Percentiles rank a stretch among this genome's conserved stretches.
Evolutionary conservation across 345 rosid genomes (phyloP).

Genomic region (Heritiera fomes): DNA sequence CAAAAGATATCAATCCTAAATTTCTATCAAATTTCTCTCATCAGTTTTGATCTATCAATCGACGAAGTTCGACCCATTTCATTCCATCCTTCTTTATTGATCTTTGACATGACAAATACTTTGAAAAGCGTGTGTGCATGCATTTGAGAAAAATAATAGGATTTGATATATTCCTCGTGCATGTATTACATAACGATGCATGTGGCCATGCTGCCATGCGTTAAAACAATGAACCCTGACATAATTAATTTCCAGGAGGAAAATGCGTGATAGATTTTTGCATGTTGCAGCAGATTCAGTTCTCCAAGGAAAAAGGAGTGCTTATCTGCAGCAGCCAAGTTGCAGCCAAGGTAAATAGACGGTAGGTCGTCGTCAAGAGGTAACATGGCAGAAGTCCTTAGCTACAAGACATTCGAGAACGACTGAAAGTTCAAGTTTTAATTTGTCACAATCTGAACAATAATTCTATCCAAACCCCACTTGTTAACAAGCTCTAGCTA

Average conservation of each 20-base stretch:
- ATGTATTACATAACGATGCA: slow-evolving; percentile 1
- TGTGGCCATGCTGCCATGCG: not conserved
- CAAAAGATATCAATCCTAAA: not conserved
- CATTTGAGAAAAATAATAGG: not conserved
- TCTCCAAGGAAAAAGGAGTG: not conserved
- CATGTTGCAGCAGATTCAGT: not conserved
- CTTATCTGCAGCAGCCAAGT: not conserved
- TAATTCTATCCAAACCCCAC: not conserved
- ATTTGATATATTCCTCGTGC: not conserved
- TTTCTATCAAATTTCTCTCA: not conserved
- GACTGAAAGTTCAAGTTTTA: not conserved
- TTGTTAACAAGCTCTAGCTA: not conserved
- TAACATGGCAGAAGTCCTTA: not conserved
- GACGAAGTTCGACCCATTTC: not conserved
- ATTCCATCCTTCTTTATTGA: not conserved
- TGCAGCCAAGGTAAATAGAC: not conserved
- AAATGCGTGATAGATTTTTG: not conserved
- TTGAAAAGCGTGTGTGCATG: not conserved
- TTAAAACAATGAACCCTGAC: no score
- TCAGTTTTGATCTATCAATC: not conserved
- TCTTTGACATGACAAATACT: not conserved
- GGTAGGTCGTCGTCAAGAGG: not conserved
- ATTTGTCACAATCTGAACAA: not conserved
- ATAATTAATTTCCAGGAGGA: not conserved
- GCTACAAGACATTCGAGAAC: not conserved